Evolutionary conservation across 371 early-diverging fungal genomes (phyloP).

Genomic region (Mucor irregularis): DNA sequence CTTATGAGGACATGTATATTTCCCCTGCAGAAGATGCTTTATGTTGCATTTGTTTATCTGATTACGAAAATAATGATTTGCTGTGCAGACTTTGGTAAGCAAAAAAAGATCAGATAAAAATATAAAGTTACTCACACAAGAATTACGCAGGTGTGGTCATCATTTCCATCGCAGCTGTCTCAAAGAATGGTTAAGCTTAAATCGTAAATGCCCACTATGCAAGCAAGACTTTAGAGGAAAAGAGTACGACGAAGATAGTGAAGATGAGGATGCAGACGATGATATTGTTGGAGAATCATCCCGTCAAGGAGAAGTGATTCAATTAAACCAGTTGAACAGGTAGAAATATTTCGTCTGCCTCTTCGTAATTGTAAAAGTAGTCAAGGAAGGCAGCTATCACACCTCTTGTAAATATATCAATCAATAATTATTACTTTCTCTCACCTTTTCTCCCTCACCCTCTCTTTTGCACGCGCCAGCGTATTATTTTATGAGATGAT

Average conservation of each 20-base stretch:
- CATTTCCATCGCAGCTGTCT: slow-evolving; percentile 34
- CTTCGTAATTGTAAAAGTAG: too few relatives aligned
- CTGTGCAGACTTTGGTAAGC: slow-evolving; percentile 55
- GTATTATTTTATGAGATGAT: too few relatives aligned
- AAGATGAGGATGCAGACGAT: background rate
- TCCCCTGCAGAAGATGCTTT: slow-evolving; percentile 43
- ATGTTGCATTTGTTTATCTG: slow-evolving; percentile 64
- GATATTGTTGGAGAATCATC: background rate
- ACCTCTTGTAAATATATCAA: background rate
- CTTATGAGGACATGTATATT: slow-evolving; percentile 20
- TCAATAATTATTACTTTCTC: too few relatives aligned
- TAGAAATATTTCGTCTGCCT: too few relatives aligned
- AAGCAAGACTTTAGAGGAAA: slow-evolving; percentile 32
- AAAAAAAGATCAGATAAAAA: too few relatives aligned
- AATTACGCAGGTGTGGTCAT: slow-evolving; percentile 42
- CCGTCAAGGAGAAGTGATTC: background rate
- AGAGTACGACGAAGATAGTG: slow-evolving; percentile 5
- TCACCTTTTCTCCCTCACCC: too few relatives aligned
- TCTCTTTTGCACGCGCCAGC: too few relatives aligned
- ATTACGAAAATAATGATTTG: slow-evolving; percentile 62
- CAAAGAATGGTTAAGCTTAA: slow-evolving; percentile 34
- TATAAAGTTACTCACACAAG: too few relatives aligned
- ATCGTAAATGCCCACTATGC: slow-evolving; percentile 34
- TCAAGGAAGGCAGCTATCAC: too few relatives aligned
- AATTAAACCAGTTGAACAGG: background rate